These are phyloP conservation scores for Botrytis pseudocinerea DNA, from an alignment of 2,329 filamentous ascomycete species.

Conservation along the genomic window DNA sequence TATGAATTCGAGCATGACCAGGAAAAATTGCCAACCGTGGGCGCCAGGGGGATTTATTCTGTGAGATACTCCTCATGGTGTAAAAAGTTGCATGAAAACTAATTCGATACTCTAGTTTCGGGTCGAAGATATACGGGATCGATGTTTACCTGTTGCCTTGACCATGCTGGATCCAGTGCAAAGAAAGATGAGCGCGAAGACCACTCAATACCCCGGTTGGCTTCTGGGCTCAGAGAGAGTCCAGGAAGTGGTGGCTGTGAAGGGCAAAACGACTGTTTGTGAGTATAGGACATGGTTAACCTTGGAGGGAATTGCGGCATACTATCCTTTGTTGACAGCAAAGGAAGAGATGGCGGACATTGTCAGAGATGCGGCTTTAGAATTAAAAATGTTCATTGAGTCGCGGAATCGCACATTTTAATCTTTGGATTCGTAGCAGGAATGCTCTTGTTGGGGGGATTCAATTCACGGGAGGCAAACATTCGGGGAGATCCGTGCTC, in stretches of 20 bases:
- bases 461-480: not conserved
- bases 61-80: constrained; percentile 18
- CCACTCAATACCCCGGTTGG: constrained; percentile 28
- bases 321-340: constrained; percentile 30
- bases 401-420: not conserved
- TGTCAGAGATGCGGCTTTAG: constrained; percentile 17
- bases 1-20: constrained; percentile 28
- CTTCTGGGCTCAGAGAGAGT: constrained; percentile 30
- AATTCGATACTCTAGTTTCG: constrained; percentile 4
- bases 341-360: constrained; percentile 27
- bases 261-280: constrained; percentile 26
- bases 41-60: constrained; percentile 28
- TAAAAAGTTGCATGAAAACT: not conserved
- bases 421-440: not conserved
- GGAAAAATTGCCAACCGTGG: constrained; percentile 28
- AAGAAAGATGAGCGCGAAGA: constrained; percentile 27
- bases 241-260: constrained; percentile 31
- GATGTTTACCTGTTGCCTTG: constrained; percentile 20
- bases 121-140: constrained; percentile 14
- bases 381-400: constrained; percentile 21
- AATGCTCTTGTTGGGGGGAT: not conserved
- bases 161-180: constrained; percentile 29
- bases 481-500: not conserved
- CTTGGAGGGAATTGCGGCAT: constrained; percentile 30
- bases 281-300: constrained; percentile 34